Base-by-base conservation (phyloP, 495 filamentous ascomycete species). In the Penicillium maclennaniae region DNA sequence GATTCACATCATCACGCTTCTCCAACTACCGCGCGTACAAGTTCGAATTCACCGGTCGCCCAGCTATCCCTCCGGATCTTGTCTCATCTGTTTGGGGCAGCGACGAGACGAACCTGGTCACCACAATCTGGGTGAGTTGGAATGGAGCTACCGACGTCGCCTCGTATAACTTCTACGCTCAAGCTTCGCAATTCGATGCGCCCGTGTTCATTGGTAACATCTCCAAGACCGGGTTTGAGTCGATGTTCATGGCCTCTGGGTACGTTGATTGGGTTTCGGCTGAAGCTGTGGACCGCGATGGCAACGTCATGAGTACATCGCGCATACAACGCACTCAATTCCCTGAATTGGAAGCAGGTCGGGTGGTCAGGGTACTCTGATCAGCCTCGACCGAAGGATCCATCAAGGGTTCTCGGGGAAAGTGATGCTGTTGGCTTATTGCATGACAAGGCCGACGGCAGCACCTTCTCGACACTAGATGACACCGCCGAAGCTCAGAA, bases 61-160 rank as follows among this genome's bases (percentile, higher is more conserved):
- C 71, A 17, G 27, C 43, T 26, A 47, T 56, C 3, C 60, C 63
- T 4, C 62, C 72, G 4, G 61, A 61, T n/a, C 15, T 69, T 9
- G 56, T 62, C 0, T 58, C 62, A 7, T 63, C 63, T 5, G 69
- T 66, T 6, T 63, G 59, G 19, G 62, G 68, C 15, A 66, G 61
- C 15, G 60, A 65, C 36, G 64, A 63, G 37, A 48, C 49, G 0
- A 66, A 69, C 40, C 52, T 69, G n/a, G 50, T 63, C 3, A 73
- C 67, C 14, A 69, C 55, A 0, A 49, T 75, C 40, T 66, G 70
- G 53, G 68, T 73, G 40, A 71, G 66, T 60, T 77, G 74, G 74
- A 77, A 77, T 39, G 74, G 74, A 6, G 74, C 74, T 9, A 77
- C 74, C 7, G 73, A 75, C 36, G 63, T 77, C 9, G 65, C 51